Evolutionary conservation across 2,329 filamentous ascomycete genomes (phyloP).

Genomic region (Bipolaris sorokiniana): DNA sequence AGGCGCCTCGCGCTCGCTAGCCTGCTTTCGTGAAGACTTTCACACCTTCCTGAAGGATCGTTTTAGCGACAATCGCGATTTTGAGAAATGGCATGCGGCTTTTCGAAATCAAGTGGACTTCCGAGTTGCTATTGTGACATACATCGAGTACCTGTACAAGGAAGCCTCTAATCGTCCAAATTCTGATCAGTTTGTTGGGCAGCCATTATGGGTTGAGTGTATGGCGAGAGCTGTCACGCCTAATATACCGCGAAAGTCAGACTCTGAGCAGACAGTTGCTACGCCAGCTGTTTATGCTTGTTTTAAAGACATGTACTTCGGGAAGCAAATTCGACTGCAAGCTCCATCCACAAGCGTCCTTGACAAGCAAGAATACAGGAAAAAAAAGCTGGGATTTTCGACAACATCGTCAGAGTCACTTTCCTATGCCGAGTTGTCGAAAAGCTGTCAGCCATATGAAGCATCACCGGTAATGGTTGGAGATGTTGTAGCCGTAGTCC

Average conservation of each 20-base stretch:
- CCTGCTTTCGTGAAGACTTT: conserved; percentile 65
- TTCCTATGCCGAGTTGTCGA: neutral
- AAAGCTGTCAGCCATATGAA: conserved; percentile 9
- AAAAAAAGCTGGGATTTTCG: conserved; percentile 24
- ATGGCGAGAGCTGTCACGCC: conserved; percentile 12
- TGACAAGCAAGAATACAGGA: conserved; percentile 18
- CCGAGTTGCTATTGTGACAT: conserved; percentile 63
- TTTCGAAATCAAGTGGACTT: conserved; percentile 63
- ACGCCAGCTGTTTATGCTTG: conserved; percentile 71
- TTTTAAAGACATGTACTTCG: conserved; percentile 70
- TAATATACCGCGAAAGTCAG: conserved; percentile 25
- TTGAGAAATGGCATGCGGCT: conserved; percentile 61
- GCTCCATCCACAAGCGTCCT: conserved; percentile 15
- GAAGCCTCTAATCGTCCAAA: conserved; percentile 63
- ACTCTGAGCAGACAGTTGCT: conserved; percentile 62
- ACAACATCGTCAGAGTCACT: conserved; percentile 1
- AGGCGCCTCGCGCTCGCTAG: neutral
- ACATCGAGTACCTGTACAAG: conserved; percentile 69
- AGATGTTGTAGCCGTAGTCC: conserved; percentile 57
- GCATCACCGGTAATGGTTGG: conserved; percentile 47
- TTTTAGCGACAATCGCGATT: conserved; percentile 53
- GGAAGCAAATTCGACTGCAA: conserved; percentile 54
- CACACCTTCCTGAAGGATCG: conserved; percentile 58
- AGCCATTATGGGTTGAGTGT: conserved; percentile 63
- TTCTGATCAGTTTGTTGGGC: conserved; percentile 37